Base-by-base conservation (phyloP, 495 filamentous ascomycete genomes). In the Aspergillus campestris region DNA sequence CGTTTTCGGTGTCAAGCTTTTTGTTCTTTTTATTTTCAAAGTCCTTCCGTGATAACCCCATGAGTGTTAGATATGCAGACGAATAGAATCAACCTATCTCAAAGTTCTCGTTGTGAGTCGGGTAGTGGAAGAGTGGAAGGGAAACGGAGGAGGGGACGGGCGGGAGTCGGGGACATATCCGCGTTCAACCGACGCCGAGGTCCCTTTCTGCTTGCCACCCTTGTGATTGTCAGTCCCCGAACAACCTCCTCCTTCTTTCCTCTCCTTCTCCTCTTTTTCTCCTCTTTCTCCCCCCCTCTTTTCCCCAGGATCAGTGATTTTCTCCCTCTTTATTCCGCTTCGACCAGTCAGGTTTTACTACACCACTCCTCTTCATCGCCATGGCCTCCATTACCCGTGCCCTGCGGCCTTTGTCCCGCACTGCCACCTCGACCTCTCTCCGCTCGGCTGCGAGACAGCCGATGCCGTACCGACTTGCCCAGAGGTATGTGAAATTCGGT, bases 371-470 rank as follows among this genome's bases (percentile, higher is more conserved):
- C 47, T 40, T 4, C 18, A 24, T 49, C 51, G 63, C 50, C 27
- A 90, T 90, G 86, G 79, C 83, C 44, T 83, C 85, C 33, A 72
- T 91, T 52, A 65, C 75, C 34, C 80, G 80, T 57, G 73, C 75
- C 10, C 63, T 90, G 57, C 75, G 84, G 50, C 84, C 86, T 36
- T 73, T 84, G 55, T 73, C 81, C 51, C 81, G 80, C 53, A 74
- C 79, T 50, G 57, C 64, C 35, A 56, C 73, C 43, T 66, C 64
- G 37, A 56, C 73, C 43, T 66, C 73, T 44, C 59, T 69, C 45
- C 62, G 74, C 27, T 53, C 73, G 38, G 56, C 67, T 35, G 55
- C 72, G 40, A 66, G 71, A 64, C 60, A 67, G 30, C 63, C 61
- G 38, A 48, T 66, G 56, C 39, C 59, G 33, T 49, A 51, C 56